phyloP scores from a whole-genome alignment of 2,329 filamentous ascomycete species.

The Verticillium tricorpus region DNA sequence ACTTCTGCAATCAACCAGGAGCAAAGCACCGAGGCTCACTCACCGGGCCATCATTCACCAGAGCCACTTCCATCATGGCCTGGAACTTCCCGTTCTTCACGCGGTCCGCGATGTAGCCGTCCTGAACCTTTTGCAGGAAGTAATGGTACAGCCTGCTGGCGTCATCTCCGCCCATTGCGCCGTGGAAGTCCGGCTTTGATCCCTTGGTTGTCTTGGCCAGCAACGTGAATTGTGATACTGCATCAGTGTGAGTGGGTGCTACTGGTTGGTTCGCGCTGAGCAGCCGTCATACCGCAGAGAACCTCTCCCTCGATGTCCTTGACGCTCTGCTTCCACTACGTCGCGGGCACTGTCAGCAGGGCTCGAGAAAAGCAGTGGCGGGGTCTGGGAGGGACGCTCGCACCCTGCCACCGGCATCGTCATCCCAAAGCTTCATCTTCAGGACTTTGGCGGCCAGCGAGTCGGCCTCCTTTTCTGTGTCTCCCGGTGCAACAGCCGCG shows the following conservation, averaged over 20 bases:
- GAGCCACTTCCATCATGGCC: constrained; percentile 96
- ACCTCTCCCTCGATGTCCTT: constrained; percentile 86
- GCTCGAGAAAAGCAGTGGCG: background rate
- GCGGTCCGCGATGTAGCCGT: constrained; percentile 64
- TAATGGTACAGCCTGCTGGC: constrained; percentile 78
- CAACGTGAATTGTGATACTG: constrained; percentile 96
- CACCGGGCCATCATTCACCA: constrained; percentile 81
- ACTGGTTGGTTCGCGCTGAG: background rate
- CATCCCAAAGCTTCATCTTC: constrained; percentile 89
- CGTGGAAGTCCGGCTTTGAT: constrained; percentile 92
- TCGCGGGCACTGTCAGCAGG: constrained; percentile 1
- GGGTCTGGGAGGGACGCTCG: constrained; percentile 12
- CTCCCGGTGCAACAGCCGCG: constrained; percentile 84
- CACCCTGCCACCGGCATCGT: constrained; percentile 66
- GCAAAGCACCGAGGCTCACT: background rate
- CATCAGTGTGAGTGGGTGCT: background rate
- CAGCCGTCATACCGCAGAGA: constrained; percentile 70
- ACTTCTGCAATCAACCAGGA: background rate
- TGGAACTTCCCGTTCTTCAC: constrained; percentile 97
- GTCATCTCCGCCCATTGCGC: constrained; percentile 72
- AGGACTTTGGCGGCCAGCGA: constrained; percentile 79
- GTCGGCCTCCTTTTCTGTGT: constrained; percentile 85
- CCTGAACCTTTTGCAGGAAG: constrained; percentile 73
- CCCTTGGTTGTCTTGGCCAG: constrained; percentile 93
- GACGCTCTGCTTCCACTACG: constrained; percentile 85